These are phyloP conservation scores for Avena eriantha DNA, from an alignment of 176 grass and related monocot genomes.

Conservation along the genomic window DNA sequence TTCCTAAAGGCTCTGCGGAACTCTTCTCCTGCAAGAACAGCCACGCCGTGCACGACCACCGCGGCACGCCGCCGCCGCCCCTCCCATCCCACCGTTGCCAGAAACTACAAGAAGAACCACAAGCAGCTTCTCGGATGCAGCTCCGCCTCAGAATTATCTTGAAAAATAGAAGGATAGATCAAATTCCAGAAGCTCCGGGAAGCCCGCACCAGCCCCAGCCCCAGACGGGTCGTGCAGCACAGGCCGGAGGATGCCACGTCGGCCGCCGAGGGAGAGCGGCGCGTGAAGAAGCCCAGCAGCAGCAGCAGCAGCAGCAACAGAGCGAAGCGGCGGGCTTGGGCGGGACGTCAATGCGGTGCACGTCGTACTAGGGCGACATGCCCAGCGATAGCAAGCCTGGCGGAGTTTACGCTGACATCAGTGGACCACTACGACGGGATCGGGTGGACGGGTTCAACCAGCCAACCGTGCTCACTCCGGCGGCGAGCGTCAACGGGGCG, in stretches of 20 bases:
- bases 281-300: constrained; percentile 61
- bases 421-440: too few species aligned
- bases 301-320: background rate
- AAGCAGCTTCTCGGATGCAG: constrained; percentile 43
- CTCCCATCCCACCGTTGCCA: background rate
- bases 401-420: too few species aligned
- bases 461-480: too few species aligned
- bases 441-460: too few species aligned
- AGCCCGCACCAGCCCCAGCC: background rate
- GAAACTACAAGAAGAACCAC: constrained; percentile 36
- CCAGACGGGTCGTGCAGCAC: constrained; percentile 1
- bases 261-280: constrained; percentile 43
- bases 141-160: constrained; percentile 44
- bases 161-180: too few species aligned
- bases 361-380: too few species aligned
- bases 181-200: constrained; percentile 58
- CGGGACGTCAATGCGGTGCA: too few species aligned
- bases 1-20: constrained; percentile 68
- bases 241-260: background rate
- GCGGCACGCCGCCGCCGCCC: background rate
- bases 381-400: too few species aligned
- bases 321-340: constrained; percentile 8
- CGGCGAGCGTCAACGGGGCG: too few species aligned
- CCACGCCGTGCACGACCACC: constrained; percentile 27
- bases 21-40: constrained; percentile 78